These are phyloP conservation scores for Asparagopsis taxiformis DNA, from an alignment of 31 red algal species.

Conservation along the genomic window DNA sequence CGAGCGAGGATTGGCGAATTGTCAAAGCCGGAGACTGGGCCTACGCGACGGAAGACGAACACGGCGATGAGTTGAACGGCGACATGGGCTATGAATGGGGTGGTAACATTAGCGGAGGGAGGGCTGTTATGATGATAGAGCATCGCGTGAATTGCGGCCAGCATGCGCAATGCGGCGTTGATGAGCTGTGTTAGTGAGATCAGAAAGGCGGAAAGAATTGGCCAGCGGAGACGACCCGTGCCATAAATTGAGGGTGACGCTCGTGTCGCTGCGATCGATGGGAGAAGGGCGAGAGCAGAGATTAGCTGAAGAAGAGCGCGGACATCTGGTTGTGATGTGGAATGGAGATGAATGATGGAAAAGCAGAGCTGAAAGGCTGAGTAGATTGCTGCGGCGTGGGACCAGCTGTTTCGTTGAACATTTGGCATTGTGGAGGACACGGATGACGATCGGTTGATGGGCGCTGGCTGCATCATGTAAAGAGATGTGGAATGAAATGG, in stretches of 20 bases:
- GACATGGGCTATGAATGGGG: neutral
- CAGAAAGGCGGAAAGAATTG: conserved; percentile 42
- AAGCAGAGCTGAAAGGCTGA: neutral
- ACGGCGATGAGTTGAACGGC: neutral
- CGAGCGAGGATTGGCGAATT: neutral
- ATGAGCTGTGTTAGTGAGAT: conserved; percentile 30
- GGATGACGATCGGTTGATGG: too few species aligned
- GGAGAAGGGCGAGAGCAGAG: conserved; percentile 20
- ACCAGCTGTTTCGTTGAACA: too few species aligned
- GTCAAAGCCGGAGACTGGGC: neutral
- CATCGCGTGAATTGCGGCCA: conserved; percentile 38
- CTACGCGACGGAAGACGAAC: neutral
- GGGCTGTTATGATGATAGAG: conserved; percentile 10
- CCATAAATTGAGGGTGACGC: too few species aligned
- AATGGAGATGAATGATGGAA: conserved; percentile 4
- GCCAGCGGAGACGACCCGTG: conserved; percentile 2
- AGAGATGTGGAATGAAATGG: too few species aligned
- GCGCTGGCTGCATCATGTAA: too few species aligned
- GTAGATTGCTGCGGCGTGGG: neutral
- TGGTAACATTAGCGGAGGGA: conserved; percentile 3
- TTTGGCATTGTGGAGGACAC: too few species aligned
- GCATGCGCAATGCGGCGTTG: conserved; percentile 35
- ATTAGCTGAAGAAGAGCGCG: neutral
- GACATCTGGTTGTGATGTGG: neutral
- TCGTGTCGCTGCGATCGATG: neutral